phyloP scores from a whole-genome alignment of 257 asterid genomes.

The Buddleja alternifolia region DNA sequence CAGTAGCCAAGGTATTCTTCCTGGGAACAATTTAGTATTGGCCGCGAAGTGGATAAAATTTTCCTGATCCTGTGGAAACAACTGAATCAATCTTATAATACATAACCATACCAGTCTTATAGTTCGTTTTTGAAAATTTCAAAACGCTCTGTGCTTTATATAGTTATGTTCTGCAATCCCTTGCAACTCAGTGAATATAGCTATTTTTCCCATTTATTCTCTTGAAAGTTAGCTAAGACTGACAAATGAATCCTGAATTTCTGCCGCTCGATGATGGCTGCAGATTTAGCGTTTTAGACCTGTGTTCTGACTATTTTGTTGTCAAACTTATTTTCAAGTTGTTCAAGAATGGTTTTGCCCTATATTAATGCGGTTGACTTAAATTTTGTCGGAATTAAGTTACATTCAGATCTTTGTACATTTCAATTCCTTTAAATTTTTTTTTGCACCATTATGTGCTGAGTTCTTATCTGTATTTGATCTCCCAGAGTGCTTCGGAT shows the following conservation, averaged over 20 bases:
- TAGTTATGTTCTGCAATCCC: constrained; percentile 8
- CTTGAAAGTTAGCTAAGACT: constrained; percentile 21
- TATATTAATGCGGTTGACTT: not conserved
- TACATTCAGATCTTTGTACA: not conserved
- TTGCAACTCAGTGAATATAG: constrained; percentile 11
- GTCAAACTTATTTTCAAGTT: constrained; percentile 2
- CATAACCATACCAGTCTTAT: too few species aligned
- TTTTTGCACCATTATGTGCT: constrained; percentile 20
- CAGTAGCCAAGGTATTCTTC: constrained; percentile 87
- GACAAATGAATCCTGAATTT: constrained; percentile 16
- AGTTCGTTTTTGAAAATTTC: too few species aligned
- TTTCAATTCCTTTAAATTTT: constrained; percentile 14
- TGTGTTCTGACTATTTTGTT: not conserved
- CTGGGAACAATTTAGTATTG: constrained; percentile 5
- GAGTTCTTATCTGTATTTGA: constrained; percentile 29
- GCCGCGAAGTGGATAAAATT: not conserved
- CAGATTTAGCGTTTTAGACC: not conserved
- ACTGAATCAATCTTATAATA: too few species aligned
- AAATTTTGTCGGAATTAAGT: constrained; percentile 6
- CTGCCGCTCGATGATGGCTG: not conserved
- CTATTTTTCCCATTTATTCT: constrained; percentile 1
- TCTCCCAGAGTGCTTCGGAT: constrained; percentile 98
- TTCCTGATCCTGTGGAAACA: not conserved
- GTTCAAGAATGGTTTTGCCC: constrained; percentile 18
- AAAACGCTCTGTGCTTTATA: not conserved